Base-by-base conservation (phyloP, 352 stramenopile species). In the Phytophthora boehmeriae region DNA sequence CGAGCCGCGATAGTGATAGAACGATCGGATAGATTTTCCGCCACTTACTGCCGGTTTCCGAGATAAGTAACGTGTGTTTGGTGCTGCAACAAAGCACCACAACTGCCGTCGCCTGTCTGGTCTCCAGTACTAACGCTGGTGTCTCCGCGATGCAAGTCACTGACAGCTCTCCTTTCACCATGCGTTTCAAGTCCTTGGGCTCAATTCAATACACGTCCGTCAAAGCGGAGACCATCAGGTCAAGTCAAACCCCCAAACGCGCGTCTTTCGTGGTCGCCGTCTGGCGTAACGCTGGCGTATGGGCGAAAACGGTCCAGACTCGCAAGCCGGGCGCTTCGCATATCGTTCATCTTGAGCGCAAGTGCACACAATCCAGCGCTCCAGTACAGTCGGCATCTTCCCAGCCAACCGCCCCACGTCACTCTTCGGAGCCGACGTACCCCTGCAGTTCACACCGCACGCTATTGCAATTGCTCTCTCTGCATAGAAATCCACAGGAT, bases 341-440 rank as follows among this genome's bases (percentile, higher is more conserved):
- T 58, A 58, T 57, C 57, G 63, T 61, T 28, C 59, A 68, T 46
- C 17, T 38, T 35, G 35, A 68, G 28, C 51, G 23, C 16, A 23
- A n/a, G 32, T 32, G 54, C 27, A 52, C 58, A 63, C 39, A 54
- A 65, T 65, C 53, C 55, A 71, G 66, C 25, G 44, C 49, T 17
- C 8, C 22, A 53, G 25, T 35, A 27, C 59, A 73, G 65, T 73
- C 59, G 65, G 65, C 23, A 48, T 69, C 51, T 73, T 69, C 70
- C 50, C 52, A 75, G 23, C 63, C 46, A 62, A 62, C 62, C 52
- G 22, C 57, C 53, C 42, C 56, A 75, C 66, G 66, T 68, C 48
- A 68, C 45, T 71, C 55, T 36, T 45, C 42, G 30, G 54, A 71
- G 66, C 4, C 34, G 66, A 61, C 66, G 66, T 75, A 75, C 66